Base-by-base conservation (phyloP, 2,329 filamentous ascomycete genomes). In the Stachybotrys echinatus region DNA sequence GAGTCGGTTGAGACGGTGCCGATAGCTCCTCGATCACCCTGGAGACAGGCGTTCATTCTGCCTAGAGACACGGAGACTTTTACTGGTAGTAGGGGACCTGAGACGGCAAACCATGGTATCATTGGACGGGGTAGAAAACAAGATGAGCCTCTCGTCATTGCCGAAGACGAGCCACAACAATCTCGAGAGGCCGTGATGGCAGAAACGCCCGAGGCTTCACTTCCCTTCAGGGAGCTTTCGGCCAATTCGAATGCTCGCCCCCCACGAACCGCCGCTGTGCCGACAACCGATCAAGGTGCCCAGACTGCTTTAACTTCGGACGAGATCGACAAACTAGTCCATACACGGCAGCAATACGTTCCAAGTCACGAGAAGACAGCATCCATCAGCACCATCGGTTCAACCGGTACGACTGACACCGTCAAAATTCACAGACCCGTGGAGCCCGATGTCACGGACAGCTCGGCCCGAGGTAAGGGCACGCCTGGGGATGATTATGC, bases 271-370 rank as follows among this genome's bases (percentile, higher is more conserved):
- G 59, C 55, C 20, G 48, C 63, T 20, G 54, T 71, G 39, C 66
- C 71, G 49, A 86, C 77, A 53, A 72, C 76, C 19, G 89, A 95
- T 59, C 85, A 87, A 56, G 81, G 85, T 48, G 87, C 88, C 14
- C 92, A 96, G 69, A 96, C 92, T 21, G 77, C 86, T 38, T 74
- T 96, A 23, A 95, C 90, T n/a, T 81, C 88, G 0, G 81, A 87
- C 46, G 84, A 87, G 50, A 89, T 96, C 55, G 91, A 96, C 57
- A 79, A 83, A 49, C 76, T 96, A 61, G 70, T 95, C 50, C 78
- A 79, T 56, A 75, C 77, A 19, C 55, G 57, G 39, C 45, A 55
- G 22, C 58, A 51, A 12, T 48, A 52, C 23, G 49, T 46, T 8
- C 53, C 55, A n/a, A 59, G 57, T 12, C 65, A 69, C 14, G 62